Percentiles rank a stretch among this genome's conserved stretches.
Evolutionary conservation across 202 grass and related monocot species (phyloP).

Genomic region (Brachypodium distachyon): DNA sequence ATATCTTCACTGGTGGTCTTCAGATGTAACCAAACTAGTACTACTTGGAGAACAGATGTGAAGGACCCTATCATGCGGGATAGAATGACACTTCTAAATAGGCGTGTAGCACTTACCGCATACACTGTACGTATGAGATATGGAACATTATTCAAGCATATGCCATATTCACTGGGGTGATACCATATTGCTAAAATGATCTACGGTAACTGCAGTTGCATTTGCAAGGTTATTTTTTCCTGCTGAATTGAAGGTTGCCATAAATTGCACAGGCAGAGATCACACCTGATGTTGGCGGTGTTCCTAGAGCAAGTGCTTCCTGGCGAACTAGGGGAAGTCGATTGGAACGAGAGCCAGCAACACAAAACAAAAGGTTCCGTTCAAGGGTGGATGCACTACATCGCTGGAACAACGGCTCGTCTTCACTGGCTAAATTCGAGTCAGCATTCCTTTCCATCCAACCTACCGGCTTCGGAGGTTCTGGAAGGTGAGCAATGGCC

Average conservation of each 20-base stretch:
- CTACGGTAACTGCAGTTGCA: slow-evolving; percentile 56
- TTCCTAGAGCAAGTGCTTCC: slow-evolving; percentile 38
- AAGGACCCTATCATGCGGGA: not conserved
- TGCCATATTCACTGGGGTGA: not conserved
- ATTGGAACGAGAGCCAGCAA: slow-evolving; percentile 80
- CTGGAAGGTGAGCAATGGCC: too few relatives aligned
- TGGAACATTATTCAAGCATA: not conserved
- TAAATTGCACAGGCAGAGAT: slow-evolving; percentile 87
- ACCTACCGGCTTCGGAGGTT: too few relatives aligned
- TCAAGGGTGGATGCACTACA: slow-evolving; percentile 69
- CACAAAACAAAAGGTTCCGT: slow-evolving; percentile 75
- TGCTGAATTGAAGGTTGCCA: slow-evolving; percentile 79
- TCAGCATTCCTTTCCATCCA: too few relatives aligned
- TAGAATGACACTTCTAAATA: not conserved
- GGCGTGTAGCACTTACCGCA: too few relatives aligned
- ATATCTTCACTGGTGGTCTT: slow-evolving; percentile 89
- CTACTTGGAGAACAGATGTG: slow-evolving; percentile 99
- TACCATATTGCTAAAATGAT: not conserved
- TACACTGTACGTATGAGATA: not conserved
- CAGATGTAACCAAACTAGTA: slow-evolving; percentile 76
- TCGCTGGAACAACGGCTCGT: too few relatives aligned
- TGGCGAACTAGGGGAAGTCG: slow-evolving; percentile 77
- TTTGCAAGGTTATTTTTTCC: slow-evolving; percentile 93
- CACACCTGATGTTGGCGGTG: slow-evolving; percentile 51
- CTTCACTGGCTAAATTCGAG: too few relatives aligned